Evolutionary conservation across 2,329 filamentous ascomycete species (phyloP), one percentile per base, ranked within the genome.

Genomic region (Phyllosticta ampelicida): DNA sequence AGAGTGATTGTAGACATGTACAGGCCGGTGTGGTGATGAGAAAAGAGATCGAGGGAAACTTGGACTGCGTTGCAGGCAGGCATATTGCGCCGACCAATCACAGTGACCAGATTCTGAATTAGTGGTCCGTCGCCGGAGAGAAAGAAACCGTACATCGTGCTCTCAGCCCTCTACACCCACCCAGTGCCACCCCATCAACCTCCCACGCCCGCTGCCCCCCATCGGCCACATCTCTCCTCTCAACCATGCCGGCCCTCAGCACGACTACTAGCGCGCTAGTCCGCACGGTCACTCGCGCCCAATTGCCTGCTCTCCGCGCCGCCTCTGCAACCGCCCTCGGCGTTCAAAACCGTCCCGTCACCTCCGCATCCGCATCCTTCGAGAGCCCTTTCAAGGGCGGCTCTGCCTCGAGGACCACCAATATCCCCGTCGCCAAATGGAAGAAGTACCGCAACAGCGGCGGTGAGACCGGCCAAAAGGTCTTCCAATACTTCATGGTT

Each of bases 401-500:
- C 63, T 70, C 73, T 60, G 72, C 73, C 61, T 70, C 74, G 63
- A 72, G 72, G 64, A 82, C 80, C 66, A 85, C 80, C 74, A 84
- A 87, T 75, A 87, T 97, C 71, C 94, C 94, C 66, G 85, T 88
- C 78, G 97, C 95, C 77, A 83, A 83, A 74, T 59, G 57, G 57
- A 59, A 55, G 48, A 86, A 90, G 74, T 99, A 99, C 80, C 80
- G 85, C 77, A 86, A 83, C 75, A 85, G 84, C 73, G 77, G 78
- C 64, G 77, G 77, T 66, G 80, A 86, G 74, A 81, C 78, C 65
- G 80, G 80, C 70, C 96, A 95, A 78, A 87, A 91, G 80, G 79
- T 95, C 66, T 94, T 96, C 75, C 85, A 86, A 70, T 99, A 99
- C 83, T 97, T 99, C 78, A 96, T 97, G 89, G 94, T 96, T 65